These are phyloP conservation scores for Cicer cuneatum DNA, from an alignment of 306 rosid genomes.

Conservation along the genomic window DNA sequence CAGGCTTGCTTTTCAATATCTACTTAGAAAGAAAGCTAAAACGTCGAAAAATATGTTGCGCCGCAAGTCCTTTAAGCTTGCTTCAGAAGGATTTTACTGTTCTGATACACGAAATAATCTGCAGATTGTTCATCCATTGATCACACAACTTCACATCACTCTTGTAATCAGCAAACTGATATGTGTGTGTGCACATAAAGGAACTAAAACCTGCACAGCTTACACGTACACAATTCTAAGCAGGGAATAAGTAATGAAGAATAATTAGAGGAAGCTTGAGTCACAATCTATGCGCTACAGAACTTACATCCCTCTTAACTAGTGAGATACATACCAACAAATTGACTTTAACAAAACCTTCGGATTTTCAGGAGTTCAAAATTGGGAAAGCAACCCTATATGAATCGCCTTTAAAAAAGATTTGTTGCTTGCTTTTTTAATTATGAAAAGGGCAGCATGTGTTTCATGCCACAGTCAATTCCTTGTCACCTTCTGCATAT, in stretches of 20 bases:
- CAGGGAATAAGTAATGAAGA: neutral
- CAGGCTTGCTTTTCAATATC: neutral
- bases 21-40: neutral
- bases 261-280: neutral
- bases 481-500: slow-evolving; percentile 10
- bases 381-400: slow-evolving; percentile 5
- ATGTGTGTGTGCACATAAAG: neutral
- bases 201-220: slow-evolving; percentile 5
- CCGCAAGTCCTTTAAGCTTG: neutral
- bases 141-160: neutral
- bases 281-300: neutral
- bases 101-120: neutral
- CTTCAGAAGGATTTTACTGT: neutral
- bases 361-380: slow-evolving; percentile 3
- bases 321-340: slow-evolving; percentile 7
- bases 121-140: slow-evolving; percentile 20
- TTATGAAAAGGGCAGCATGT: neutral
- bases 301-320: slow-evolving; percentile 20
- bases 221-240: slow-evolving; percentile 7
- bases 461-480: slow-evolving; percentile 1
- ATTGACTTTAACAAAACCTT: neutral
- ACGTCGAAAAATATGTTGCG: neutral
- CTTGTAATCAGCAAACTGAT: neutral
- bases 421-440: slow-evolving; percentile 4
- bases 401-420: slow-evolving; percentile 11